A percentile compares a stretch with the other conserved stretches of the same genome.
Evolutionary conservation across 2,329 filamentous ascomycete species (phyloP).

Genomic region (Shiraia bambusicola): DNA sequence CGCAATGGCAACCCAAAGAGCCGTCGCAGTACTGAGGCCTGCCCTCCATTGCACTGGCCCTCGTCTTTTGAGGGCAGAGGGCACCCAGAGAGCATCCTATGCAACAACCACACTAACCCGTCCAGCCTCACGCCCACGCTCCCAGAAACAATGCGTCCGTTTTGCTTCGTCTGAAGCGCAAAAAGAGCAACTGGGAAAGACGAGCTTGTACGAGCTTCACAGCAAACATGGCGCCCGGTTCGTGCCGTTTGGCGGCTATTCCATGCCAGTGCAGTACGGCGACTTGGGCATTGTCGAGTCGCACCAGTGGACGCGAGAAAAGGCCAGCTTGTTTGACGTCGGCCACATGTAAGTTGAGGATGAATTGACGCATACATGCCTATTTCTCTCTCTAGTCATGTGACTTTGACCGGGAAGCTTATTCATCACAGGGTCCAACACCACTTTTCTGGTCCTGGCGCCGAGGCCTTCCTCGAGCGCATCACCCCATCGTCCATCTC

Average conservation of each 20-base stretch:
- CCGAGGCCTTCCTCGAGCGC: constrained; percentile 76
- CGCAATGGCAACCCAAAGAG: constrained; percentile 36
- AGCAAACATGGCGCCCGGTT: constrained; percentile 81
- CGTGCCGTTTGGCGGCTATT: constrained; percentile 91
- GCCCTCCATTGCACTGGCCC: constrained; percentile 27
- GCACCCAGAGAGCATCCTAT: constrained; percentile 12
- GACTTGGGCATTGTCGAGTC: constrained; percentile 77
- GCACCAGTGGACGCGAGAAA: constrained; percentile 84
- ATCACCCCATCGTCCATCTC: constrained; percentile 77
- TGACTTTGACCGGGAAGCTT: neutral
- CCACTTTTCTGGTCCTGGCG: constrained; percentile 76
- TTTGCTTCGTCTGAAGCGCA: constrained; percentile 32
- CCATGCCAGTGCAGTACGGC: constrained; percentile 89
- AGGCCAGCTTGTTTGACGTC: constrained; percentile 92
- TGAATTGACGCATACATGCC: neutral
- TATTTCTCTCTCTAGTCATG: neutral
- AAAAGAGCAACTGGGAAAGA: constrained; percentile 53
- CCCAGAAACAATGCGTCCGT: constrained; percentile 21
- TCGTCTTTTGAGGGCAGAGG: constrained; percentile 15
- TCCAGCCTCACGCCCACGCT: constrained; percentile 23
- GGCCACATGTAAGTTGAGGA: constrained; percentile 75
- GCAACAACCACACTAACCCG: constrained; percentile 15
- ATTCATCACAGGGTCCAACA: constrained; percentile 67
- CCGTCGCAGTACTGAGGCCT: constrained; percentile 24
- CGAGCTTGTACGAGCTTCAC: constrained; percentile 78